These are phyloP conservation scores for Helicocarpus griseus DNA, from an alignment of 2,329 filamentous ascomycete species.

Conservation along the genomic window DNA sequence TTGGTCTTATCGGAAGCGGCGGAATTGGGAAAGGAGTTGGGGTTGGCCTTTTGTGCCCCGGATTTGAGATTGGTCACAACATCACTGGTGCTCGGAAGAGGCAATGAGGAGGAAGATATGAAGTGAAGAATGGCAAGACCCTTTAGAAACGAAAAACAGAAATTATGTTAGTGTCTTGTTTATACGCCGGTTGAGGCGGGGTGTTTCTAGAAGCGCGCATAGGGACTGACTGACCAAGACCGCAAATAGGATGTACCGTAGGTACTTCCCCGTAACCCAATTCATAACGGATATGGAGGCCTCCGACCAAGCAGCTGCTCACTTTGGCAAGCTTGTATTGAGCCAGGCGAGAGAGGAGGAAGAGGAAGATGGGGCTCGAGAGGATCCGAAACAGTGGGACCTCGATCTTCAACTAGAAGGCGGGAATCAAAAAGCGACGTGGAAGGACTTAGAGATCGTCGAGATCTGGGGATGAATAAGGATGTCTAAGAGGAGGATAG, in stretches of 20 bases:
- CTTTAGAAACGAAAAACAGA: slow-evolving; percentile 18
- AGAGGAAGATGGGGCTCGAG: background rate
- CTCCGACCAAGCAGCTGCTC: background rate
- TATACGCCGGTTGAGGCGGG: background rate
- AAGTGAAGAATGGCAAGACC: slow-evolving; percentile 67
- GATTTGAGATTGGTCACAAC: slow-evolving; percentile 5
- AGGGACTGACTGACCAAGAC: slow-evolving; percentile 56
- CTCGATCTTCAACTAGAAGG: background rate
- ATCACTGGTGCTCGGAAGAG: slow-evolving; percentile 14
- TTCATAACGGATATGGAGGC: background rate
- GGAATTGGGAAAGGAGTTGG: background rate
- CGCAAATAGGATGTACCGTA: slow-evolving; percentile 64
- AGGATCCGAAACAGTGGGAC: background rate
- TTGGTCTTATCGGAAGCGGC: background rate
- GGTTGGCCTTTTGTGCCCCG: background rate
- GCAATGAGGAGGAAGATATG: slow-evolving; percentile 52
- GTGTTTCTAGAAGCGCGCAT: background rate
- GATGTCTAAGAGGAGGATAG: background rate
- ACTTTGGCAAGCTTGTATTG: background rate
- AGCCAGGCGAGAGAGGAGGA: background rate
- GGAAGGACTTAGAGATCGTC: background rate
- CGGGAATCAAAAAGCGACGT: background rate
- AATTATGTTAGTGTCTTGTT: slow-evolving; percentile 12
- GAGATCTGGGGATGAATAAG: background rate
- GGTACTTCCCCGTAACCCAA: slow-evolving; percentile 21